Base-by-base conservation (phyloP, 495 filamentous ascomycete species). In the Evernia prunastri region DNA sequence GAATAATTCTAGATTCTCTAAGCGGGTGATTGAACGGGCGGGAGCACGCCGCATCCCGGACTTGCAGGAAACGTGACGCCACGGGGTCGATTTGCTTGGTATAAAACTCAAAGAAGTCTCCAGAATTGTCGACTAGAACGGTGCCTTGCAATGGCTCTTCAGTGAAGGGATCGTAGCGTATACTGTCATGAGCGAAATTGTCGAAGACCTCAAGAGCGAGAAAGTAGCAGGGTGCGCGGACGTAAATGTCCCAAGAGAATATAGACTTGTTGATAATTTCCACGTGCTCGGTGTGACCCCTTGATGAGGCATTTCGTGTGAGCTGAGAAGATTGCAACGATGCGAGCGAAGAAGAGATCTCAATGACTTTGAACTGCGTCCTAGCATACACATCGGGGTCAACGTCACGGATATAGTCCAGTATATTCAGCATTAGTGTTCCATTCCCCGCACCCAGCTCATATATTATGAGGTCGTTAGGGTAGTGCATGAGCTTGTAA, bases 391-490 rank as follows among this genome's bases (percentile, higher is more conserved):
- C 93, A 66, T 89, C 87, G 3, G 92, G 88, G 66, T 99, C 89
- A 35, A 85, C 82, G 69, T 89, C 87, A 64, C 92, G 91, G 73
- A 99, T 95, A 77, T 93, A 94, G 79, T 99, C 92, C 59, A 99
- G 81, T 63, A 97, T 92, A 74, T 99, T 97, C 68, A 91, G 80
- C 94, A 99, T 99, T 70, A 99, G 82, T 6, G 95, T 99, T 51
- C 94, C 94, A 70, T 97, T 94, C 63, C 94, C 94, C 56, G 94
- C 94, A 27, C 94, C 94, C 85, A 99, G 92, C 74, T 99, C 94
- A 82, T 97, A 99, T 70, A 99, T 96, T 65, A 95, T 90, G 57
- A 99, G 84, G 78, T 99, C 94, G 75, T 95, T 96, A 10, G 94
- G 95, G 75, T 92, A 97, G 29, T 91, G 84, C 33, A 89, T 89